phyloP scores from a whole-genome alignment of 768 basidiomycete species.

The Dictyophora rubrovolvata region DNA sequence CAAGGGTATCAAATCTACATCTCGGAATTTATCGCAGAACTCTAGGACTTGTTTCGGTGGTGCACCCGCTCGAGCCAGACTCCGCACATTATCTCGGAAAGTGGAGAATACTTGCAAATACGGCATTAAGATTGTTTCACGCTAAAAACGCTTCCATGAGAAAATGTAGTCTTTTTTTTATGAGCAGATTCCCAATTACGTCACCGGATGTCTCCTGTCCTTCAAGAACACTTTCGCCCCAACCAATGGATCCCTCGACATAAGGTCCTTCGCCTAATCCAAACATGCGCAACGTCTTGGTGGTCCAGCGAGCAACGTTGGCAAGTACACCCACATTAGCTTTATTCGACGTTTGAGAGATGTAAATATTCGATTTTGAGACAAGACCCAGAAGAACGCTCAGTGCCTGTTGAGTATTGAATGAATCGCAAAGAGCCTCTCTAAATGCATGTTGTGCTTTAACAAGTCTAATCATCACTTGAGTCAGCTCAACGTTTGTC shows the following conservation, averaged over 20 bases:
- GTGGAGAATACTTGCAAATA: constrained; percentile 76
- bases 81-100: constrained; percentile 86
- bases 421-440: constrained; percentile 85
- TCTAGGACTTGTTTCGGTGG: constrained; percentile 73
- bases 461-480: neutral
- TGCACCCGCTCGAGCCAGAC: constrained; percentile 63
- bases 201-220: constrained; percentile 24
- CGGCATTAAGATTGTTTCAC: constrained; percentile 80
- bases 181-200: constrained; percentile 14
- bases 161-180: neutral
- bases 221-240: constrained; percentile 57
- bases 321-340: constrained; percentile 56
- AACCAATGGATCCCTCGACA: constrained; percentile 52
- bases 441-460: constrained; percentile 70
- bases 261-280: constrained; percentile 65
- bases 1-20: constrained; percentile 81
- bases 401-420: constrained; percentile 86
- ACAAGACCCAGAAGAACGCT: constrained; percentile 70
- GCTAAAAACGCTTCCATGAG: constrained; percentile 33
- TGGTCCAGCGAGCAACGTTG: constrained; percentile 36
- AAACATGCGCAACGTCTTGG: constrained; percentile 54
- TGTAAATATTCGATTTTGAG: constrained; percentile 79
- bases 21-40: constrained; percentile 83
- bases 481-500: constrained; percentile 8
- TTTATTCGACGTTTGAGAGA: constrained; percentile 43